A percentile compares a stretch with the other conserved stretches of the same genome.
Evolutionary conservation across 441 rosid genomes (phyloP).

Genomic region (Francoa sonchifolia): DNA sequence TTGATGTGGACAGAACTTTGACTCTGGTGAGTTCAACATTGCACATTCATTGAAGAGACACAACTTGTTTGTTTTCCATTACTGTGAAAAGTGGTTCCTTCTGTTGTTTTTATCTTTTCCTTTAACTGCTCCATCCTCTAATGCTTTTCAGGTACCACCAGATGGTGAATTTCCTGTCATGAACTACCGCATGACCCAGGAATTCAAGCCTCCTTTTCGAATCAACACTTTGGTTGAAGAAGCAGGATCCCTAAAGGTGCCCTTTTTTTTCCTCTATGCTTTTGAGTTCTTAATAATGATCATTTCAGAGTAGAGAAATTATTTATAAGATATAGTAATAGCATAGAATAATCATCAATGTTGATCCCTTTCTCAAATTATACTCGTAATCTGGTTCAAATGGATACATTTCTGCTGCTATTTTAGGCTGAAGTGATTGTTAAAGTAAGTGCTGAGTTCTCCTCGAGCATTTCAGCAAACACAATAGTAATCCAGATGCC

Average conservation of each 20-base stretch:
- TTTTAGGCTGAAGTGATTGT: constrained; percentile 81
- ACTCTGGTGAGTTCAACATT: constrained; percentile 58
- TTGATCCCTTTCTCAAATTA: background rate
- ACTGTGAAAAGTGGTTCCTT: constrained; percentile 5
- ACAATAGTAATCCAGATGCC: constrained; percentile 83
- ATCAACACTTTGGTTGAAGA: constrained; percentile 90
- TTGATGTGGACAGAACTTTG: constrained; percentile 81
- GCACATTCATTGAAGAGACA: too few relatives aligned
- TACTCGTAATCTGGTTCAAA: background rate
- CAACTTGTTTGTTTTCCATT: too few relatives aligned
- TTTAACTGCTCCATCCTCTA: background rate
- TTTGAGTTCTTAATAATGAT: too few relatives aligned
- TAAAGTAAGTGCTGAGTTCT: constrained; percentile 75
- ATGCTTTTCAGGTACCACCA: constrained; percentile 69
- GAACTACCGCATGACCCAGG: constrained; percentile 99
- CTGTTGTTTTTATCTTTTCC: background rate
- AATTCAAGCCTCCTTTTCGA: constrained; percentile 95
- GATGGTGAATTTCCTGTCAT: constrained; percentile 99
- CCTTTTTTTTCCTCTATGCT: constrained; percentile 3
- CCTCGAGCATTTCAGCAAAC: constrained; percentile 74
- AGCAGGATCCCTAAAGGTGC: constrained; percentile 80
- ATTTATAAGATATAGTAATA: too few relatives aligned
- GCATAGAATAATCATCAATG: constrained; percentile 3
- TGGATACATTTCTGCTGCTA: constrained; percentile 3
- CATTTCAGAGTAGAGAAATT: too few relatives aligned